Evolutionary conservation across 805 yeast species (phyloP).

Genomic region (Yamadazyma sp.): DNA sequence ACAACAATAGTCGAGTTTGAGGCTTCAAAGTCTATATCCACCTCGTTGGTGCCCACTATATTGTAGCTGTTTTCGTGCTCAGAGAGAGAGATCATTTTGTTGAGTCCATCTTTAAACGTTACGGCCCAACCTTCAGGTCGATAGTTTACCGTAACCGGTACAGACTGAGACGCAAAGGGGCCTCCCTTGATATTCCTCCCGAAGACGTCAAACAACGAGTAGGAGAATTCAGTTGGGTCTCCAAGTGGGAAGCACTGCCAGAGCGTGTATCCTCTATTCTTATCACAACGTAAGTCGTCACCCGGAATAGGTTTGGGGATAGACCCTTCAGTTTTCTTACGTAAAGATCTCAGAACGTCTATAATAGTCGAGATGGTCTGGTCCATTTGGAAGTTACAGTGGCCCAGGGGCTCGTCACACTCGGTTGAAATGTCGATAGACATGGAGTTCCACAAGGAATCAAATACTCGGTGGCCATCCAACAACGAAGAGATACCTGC

Average conservation of each 20-base stretch:
- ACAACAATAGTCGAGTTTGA: constrained; percentile 43
- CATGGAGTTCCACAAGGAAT: constrained; percentile 92
- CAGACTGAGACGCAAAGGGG: constrained; percentile 43
- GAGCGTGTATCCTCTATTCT: constrained; percentile 51
- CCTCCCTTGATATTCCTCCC: constrained; percentile 68
- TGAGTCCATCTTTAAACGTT: constrained; percentile 15
- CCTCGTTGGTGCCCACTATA: constrained; percentile 40
- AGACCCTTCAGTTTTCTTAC: constrained; percentile 57
- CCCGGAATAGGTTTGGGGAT: constrained; percentile 81
- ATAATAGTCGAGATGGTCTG: constrained; percentile 72
- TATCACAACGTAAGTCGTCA: constrained; percentile 72
- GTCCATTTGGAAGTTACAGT: constrained; percentile 54
- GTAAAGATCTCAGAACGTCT: constrained; percentile 66
- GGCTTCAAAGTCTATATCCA: constrained; percentile 35
- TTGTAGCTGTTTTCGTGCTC: constrained; percentile 4
- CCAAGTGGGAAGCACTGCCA: constrained; percentile 81
- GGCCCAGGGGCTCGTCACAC: constrained; percentile 36
- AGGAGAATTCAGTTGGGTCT: constrained; percentile 47
- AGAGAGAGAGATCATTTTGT: constrained; percentile 9
- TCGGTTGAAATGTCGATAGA: constrained; percentile 72
- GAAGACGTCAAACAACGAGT: constrained; percentile 63
- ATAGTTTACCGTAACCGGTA: constrained; percentile 46
- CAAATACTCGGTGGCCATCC: constrained; percentile 89
- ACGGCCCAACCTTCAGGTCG: constrained; percentile 50
- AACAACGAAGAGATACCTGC: constrained; percentile 82